Evolutionary conservation across 805 yeast species (phyloP).

Genomic region (Candida chilensis): DNA sequence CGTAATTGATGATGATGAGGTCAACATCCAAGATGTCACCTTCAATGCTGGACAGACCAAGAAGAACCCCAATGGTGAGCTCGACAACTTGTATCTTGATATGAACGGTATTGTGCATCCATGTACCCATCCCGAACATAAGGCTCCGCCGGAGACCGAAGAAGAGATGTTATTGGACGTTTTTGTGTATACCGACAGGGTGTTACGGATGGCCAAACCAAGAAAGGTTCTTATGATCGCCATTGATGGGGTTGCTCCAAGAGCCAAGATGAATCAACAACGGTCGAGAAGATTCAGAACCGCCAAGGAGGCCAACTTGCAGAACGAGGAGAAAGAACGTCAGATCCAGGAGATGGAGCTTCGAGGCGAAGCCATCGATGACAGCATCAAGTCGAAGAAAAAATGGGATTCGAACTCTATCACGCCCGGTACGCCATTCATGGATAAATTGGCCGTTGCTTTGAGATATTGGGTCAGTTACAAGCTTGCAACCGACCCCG

Average conservation of each 20-base stretch:
- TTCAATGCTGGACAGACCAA: conserved; percentile 60
- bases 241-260: conserved; percentile 98
- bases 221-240: conserved; percentile 89
- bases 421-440: conserved; percentile 98
- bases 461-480: conserved; percentile 89
- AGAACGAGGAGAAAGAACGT: conserved; percentile 59
- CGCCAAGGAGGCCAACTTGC: conserved; percentile 82
- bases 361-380: conserved; percentile 71
- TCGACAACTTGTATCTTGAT: conserved; percentile 88
- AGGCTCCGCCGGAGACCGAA: conserved; percentile 93
- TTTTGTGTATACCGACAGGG: conserved; percentile 87
- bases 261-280: conserved; percentile 98
- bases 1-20: conserved; percentile 66
- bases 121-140: conserved; percentile 95
- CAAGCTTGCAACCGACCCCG: conserved; percentile 82
- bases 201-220: conserved; percentile 90
- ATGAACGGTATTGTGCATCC: conserved; percentile 99
- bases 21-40: conserved; percentile 47
- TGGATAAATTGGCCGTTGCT: conserved; percentile 81
- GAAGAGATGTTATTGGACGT: conserved; percentile 95
- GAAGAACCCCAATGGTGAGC: conserved; percentile 92
- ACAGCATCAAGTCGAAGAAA: conserved; percentile 60
- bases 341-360: conserved; percentile 49
- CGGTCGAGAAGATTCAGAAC: conserved; percentile 88
- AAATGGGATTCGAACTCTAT: conserved; percentile 95